Percentiles rank a stretch among this genome's conserved stretches.
These are phyloP conservation scores for Cladosporium sp. DNA, from an alignment of 2,329 filamentous ascomycete species.

Conservation along the genomic window DNA sequence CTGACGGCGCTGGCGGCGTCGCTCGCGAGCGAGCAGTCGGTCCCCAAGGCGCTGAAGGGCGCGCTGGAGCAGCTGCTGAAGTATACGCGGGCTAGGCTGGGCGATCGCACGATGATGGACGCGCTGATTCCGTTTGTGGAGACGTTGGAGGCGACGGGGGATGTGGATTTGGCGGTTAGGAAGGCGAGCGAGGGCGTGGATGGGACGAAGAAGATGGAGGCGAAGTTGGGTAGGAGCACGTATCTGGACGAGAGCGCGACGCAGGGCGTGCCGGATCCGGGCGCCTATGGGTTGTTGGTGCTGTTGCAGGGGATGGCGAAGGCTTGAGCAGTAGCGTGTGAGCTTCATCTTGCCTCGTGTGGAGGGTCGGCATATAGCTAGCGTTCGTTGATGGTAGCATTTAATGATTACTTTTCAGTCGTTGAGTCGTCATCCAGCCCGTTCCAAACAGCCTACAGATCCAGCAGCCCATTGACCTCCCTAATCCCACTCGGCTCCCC, in stretches of 20 bases:
- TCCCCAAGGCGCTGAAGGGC: slow-evolving; percentile 21
- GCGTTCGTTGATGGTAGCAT: neutral
- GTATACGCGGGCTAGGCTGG: slow-evolving; percentile 29
- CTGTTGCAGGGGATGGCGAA: slow-evolving; percentile 29
- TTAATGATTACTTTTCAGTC: neutral
- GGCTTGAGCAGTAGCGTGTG: neutral
- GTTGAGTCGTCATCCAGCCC: too few species aligned
- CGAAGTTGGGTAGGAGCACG: slow-evolving; percentile 29
- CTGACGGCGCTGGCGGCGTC: slow-evolving; percentile 27
- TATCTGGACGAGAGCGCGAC: slow-evolving; percentile 33
- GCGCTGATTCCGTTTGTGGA: slow-evolving; percentile 31
- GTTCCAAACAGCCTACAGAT: slow-evolving; percentile 15
- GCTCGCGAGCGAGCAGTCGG: slow-evolving; percentile 18
- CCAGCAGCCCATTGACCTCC: slow-evolving; percentile 20
- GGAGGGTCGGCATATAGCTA: neutral
- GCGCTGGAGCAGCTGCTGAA: slow-evolving; percentile 27
- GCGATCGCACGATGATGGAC: slow-evolving; percentile 34
- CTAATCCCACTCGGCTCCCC: slow-evolving; percentile 18
- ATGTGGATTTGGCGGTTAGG: slow-evolving; percentile 21
- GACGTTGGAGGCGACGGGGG: slow-evolving; percentile 18
- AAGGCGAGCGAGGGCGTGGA: slow-evolving; percentile 27
- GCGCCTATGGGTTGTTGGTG: slow-evolving; percentile 32
- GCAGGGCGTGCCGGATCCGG: slow-evolving; percentile 31
- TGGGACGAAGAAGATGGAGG: slow-evolving; percentile 31
- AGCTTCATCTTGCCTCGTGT: too few species aligned